Evolutionary conservation across 2,329 filamentous ascomycete species (phyloP).

Genomic region (Biscogniauxia mediterranea): DNA sequence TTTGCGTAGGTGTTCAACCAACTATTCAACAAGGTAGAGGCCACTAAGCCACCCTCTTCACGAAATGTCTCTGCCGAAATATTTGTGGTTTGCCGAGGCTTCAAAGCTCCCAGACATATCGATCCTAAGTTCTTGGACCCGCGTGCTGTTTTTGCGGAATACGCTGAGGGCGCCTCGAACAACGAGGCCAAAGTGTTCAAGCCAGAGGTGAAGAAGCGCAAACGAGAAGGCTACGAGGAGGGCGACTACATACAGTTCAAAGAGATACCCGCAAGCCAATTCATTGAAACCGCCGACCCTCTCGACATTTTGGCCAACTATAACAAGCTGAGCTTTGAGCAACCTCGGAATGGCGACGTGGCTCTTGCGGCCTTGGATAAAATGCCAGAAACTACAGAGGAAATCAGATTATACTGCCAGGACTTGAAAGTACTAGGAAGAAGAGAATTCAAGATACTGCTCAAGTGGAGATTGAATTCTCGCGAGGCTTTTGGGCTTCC

Average conservation of each 20-base stretch:
- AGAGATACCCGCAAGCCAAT: conserved; percentile 83
- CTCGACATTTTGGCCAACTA: conserved; percentile 85
- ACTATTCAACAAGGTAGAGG: conserved; percentile 90
- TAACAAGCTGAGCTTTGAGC: conserved; percentile 81
- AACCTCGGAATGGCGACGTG: conserved; percentile 77
- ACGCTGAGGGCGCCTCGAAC: conserved; percentile 82
- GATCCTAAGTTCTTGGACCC: conserved; percentile 93
- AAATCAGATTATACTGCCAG: conserved; percentile 73
- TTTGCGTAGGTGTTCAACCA: conserved; percentile 97
- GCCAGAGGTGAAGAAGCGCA: conserved; percentile 94
- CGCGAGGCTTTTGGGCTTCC: conserved; percentile 88
- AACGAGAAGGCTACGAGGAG: conserved; percentile 96
- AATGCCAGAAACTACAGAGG: conserved; percentile 80
- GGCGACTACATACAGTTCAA: conserved; percentile 93
- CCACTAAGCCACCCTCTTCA: conserved; percentile 93
- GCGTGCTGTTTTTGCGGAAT: conserved; percentile 85
- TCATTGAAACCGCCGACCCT: conserved; percentile 89
- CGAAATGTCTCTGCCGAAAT: conserved; percentile 97
- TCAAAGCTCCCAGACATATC: conserved; percentile 89
- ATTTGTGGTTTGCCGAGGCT: conserved; percentile 94
- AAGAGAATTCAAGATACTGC: conserved; percentile 87
- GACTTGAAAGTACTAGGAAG: conserved; percentile 89
- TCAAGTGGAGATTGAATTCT: conserved; percentile 87
- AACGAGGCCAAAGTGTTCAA: conserved; percentile 99
- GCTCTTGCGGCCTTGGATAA: conserved; percentile 83